phyloP scores from a whole-genome alignment of 306 rosid species.

The Inga laurina region DNA sequence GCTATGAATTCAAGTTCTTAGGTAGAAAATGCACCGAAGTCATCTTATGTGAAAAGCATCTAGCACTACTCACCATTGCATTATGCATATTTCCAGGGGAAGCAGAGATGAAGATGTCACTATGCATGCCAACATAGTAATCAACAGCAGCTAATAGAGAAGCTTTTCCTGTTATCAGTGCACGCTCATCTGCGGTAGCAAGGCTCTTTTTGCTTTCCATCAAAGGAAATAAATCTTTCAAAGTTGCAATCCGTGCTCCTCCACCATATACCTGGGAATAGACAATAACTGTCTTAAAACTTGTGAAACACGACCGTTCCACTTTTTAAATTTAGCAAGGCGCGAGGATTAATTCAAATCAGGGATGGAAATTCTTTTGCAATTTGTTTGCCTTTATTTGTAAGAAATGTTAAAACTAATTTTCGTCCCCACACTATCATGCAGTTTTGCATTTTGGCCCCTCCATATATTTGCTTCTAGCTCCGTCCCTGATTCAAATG shows the following conservation, averaged over 20 bases:
- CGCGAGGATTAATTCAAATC: constrained; percentile 1
- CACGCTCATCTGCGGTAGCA: constrained; percentile 64
- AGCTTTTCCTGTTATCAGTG: constrained; percentile 86
- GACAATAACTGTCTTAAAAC: constrained; percentile 14
- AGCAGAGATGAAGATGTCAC: constrained; percentile 92
- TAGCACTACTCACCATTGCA: constrained; percentile 75
- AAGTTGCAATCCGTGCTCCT: constrained; percentile 80
- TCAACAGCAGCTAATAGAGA: constrained; percentile 94
- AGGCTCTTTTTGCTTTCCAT: constrained; percentile 97
- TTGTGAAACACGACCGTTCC: constrained; percentile 1
- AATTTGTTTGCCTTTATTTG: background rate
- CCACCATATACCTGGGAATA: constrained; percentile 90
- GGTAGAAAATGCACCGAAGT: constrained; percentile 22
- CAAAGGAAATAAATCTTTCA: constrained; percentile 76
- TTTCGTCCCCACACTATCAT: background rate
- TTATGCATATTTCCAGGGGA: constrained; percentile 99
- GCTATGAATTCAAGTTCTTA: background rate
- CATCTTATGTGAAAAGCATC: constrained; percentile 14
- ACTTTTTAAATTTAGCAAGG: background rate
- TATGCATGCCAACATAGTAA: constrained; percentile 89
- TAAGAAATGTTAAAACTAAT: background rate
- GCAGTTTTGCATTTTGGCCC: background rate
- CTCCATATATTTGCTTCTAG: background rate
- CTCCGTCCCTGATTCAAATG: background rate
- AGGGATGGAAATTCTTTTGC: background rate